These are phyloP conservation scores for Aspergillus fumigatiaffinis DNA, from an alignment of 2,329 filamentous ascomycete genomes.

Conservation along the genomic window DNA sequence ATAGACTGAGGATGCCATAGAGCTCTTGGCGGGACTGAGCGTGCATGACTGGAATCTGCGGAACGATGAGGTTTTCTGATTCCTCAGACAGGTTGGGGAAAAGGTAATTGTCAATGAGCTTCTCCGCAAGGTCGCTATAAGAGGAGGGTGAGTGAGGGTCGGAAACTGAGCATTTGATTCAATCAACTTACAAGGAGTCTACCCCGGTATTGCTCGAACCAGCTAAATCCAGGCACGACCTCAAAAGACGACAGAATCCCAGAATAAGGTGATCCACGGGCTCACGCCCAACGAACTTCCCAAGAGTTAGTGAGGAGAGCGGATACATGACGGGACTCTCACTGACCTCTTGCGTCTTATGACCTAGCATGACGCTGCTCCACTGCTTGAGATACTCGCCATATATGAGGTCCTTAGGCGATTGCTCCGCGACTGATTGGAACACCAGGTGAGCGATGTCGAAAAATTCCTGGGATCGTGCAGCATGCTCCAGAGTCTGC, in stretches of 20 bases:
- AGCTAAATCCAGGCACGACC: conserved; percentile 40
- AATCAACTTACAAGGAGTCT: conserved; percentile 30
- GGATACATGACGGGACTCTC: neutral
- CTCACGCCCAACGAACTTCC: conserved; percentile 45
- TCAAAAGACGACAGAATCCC: conserved; percentile 43
- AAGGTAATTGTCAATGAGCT: conserved; percentile 61
- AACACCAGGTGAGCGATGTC: conserved; percentile 43
- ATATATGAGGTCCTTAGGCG: conserved; percentile 34
- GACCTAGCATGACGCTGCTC: conserved; percentile 41
- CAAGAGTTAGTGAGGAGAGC: conserved; percentile 16
- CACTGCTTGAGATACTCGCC: conserved; percentile 41
- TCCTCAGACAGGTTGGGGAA: conserved; percentile 54
- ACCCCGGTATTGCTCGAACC: conserved; percentile 27
- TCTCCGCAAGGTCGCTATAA: conserved; percentile 43
- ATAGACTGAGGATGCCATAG: conserved; percentile 55
- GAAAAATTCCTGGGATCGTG: conserved; percentile 45
- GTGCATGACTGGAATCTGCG: conserved; percentile 50
- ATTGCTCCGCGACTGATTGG: conserved; percentile 37
- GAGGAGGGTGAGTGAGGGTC: conserved; percentile 1
- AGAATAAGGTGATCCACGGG: conserved; percentile 41
- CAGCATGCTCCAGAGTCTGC: conserved; percentile 32
- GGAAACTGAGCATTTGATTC: neutral
- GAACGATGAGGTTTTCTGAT: conserved; percentile 24
- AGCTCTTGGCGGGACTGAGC: conserved; percentile 55
- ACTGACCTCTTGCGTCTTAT: conserved; percentile 41